Evolutionary conservation across 2,329 filamentous ascomycete species (phyloP), one percentile per base, ranked within the genome.

Genomic region (Paraphaeosphaeria minitans): DNA sequence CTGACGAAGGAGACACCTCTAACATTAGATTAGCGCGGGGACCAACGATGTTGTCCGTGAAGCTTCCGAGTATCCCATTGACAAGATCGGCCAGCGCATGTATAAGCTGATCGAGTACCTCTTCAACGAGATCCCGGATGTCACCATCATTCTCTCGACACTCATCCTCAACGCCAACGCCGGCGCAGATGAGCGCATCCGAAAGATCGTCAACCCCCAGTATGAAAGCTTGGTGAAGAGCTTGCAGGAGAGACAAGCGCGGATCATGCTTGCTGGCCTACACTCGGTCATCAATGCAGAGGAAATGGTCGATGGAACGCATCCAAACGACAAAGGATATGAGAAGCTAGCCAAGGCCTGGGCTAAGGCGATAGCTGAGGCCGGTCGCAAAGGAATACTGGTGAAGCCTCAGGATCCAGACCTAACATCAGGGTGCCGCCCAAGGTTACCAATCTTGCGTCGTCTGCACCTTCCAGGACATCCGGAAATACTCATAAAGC

Each of bases 191-290:
- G 14, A 21, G 4, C 46, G 52, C 10, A 53, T 51, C 24, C 33
- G 35, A 3, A 24, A 37, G 2, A 33, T 51, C 12, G 43, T 58
- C 37, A 58, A 58, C n/a, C 56, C 56, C 1, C 51, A 55, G 22
- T 55, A 55, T 33, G 35, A 52, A 14, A 27, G 12, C 21, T 31
- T 58, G 6, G 56, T 55, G 13, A 43, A 47, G 27, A 13, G 16
- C 4, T 27, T 37, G 24, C 51, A 53, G n/a, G 19, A 51, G 16
- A 35, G 43, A 14, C 24, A 35, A 22, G 45, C 54, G 24, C 56
- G 56, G 13, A 58, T 58, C 22, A 46, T 46, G 6, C 51, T 58
- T 27, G 56, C 56, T n/a, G 56, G 55, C 21, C 37, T 58, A 41
- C 54, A 51, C 27, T 27, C 45, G 19, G 46, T 46, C 29, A 16